Conservation (phyloP, 176 grass and related monocot genomes). For the Tillandsia leiboldiana region DNA sequence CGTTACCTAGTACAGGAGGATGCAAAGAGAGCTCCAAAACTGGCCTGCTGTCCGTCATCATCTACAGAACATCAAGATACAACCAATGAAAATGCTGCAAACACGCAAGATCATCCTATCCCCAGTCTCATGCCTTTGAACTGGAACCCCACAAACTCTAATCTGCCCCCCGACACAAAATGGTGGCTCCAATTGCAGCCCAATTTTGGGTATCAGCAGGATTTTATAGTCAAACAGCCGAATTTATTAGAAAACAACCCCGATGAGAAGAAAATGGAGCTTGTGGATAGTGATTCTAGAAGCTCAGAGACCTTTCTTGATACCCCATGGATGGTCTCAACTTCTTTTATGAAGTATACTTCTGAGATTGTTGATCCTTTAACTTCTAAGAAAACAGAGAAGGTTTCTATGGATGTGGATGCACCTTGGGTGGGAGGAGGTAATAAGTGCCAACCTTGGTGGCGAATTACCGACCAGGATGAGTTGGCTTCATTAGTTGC, state of each 20-base stretch:
- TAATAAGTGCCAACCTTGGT: conserved; percentile 64
- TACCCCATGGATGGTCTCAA: conserved; percentile 23
- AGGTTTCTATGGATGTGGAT: conserved; percentile 19
- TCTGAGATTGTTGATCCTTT: conserved; percentile 21
- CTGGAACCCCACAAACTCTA: conserved; percentile 39
- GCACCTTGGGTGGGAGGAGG: conserved; percentile 27
- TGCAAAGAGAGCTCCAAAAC: conserved; percentile 83
- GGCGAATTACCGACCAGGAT: conserved; percentile 57
- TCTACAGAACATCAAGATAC: conserved; percentile 25
- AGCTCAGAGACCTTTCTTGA: conserved; percentile 20
- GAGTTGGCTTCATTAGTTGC: conserved; percentile 75
- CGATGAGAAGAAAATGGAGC: conserved; percentile 21
- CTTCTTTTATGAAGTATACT: conserved; percentile 34
- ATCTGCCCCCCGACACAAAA: conserved; percentile 51
- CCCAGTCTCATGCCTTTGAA: conserved; percentile 45
- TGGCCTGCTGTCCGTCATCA: conserved; percentile 50
- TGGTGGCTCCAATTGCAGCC: conserved; percentile 74
- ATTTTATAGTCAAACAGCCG: conserved; percentile 29
- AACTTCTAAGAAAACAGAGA: conserved; percentile 17
- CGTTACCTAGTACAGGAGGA: conserved; percentile 84
- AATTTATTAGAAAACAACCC: conserved; percentile 17
- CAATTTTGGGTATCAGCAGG: conserved; percentile 44
- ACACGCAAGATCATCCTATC: conserved; percentile 24
- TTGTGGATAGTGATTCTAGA: not conserved
- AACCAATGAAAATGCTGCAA: conserved; percentile 19